Conservation (phyloP, 805 yeast genomes). For the Candida yuanshanica region DNA sequence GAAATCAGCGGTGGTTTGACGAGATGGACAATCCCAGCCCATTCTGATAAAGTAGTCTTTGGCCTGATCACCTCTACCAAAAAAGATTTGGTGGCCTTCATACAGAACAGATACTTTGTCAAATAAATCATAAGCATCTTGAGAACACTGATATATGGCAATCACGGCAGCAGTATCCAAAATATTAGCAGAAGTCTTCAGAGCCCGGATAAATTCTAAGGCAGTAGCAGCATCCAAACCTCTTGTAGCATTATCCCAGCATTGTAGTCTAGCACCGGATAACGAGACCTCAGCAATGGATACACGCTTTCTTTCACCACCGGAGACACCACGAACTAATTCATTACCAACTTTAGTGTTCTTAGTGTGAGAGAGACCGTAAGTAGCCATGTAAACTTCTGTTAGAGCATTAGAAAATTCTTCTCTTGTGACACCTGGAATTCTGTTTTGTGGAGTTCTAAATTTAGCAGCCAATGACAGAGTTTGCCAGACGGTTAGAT, state of each 20-base stretch:
- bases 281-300: conserved; percentile 55
- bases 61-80: conserved; percentile 53
- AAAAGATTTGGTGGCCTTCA: conserved; percentile 57
- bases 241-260: conserved; percentile 55
- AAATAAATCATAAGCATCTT: conserved; percentile 57
- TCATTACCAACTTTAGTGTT: conserved; percentile 62
- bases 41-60: conserved; percentile 52
- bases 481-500: conserved; percentile 61
- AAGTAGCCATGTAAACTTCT: conserved; percentile 44
- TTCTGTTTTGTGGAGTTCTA: conserved; percentile 58
- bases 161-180: conserved; percentile 49
- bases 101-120: conserved; percentile 58
- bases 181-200: conserved; percentile 43
- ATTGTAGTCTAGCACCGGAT: conserved; percentile 40
- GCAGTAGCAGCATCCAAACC: conserved; percentile 59
- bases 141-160: conserved; percentile 67
- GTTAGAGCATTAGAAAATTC: conserved; percentile 49
- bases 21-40: conserved; percentile 60
- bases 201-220: conserved; percentile 44
- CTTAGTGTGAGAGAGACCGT: conserved; percentile 44
- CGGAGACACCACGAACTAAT: conserved; percentile 60
- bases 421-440: conserved; percentile 49
- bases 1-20: conserved; percentile 70
- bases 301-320: conserved; percentile 69
- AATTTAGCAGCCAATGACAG: conserved; percentile 54